Percentiles rank a stretch among this genome's conserved stretches.
These are phyloP conservation scores for Vitis cinerea DNA, from an alignment of 164 flowering plant species.

Conservation along the genomic window DNA sequence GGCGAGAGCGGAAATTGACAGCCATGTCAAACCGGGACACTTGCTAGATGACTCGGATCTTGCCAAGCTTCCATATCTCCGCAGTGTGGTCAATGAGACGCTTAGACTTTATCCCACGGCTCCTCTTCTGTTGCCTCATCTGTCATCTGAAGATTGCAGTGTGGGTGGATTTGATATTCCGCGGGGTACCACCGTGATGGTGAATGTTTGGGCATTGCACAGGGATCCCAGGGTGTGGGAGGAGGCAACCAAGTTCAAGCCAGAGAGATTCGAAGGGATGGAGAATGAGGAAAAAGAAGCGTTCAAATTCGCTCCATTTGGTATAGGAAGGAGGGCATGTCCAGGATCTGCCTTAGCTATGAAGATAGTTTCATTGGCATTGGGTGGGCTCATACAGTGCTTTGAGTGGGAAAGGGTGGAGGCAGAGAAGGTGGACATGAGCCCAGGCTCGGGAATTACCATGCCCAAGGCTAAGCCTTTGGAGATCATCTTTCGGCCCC, in stretches of 20 bases:
- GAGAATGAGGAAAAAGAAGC: conserved; percentile 13
- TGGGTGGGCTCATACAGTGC: conserved; percentile 25
- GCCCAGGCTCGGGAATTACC: conserved; percentile 9
- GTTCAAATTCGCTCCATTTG: conserved; percentile 27
- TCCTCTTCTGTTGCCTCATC: conserved; percentile 50
- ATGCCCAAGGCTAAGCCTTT: conserved; percentile 23
- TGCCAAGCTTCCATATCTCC: conserved; percentile 37
- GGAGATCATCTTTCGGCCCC: conserved; percentile 15
- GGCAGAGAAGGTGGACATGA: conserved; percentile 22
- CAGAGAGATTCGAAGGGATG: conserved; percentile 49
- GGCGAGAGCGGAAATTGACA: conserved; percentile 36
- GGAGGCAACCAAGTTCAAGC: conserved; percentile 43
- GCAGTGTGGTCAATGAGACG: conserved; percentile 37
- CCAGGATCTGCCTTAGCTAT: conserved; percentile 27
- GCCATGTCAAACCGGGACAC: conserved; percentile 20
- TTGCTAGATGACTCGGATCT: conserved; percentile 47
- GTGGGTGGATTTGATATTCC: conserved; percentile 44
- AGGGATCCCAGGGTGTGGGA: conserved; percentile 53
- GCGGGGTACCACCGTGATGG: conserved; percentile 35
- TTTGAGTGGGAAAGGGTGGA: conserved; percentile 30
- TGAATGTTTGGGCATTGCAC: conserved; percentile 52
- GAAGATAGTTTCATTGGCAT: conserved; percentile 4
- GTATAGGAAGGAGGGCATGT: conserved; percentile 28
- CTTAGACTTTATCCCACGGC: conserved; percentile 40
- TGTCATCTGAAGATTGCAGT: conserved; percentile 30